Evolutionary conservation across 257 asterid species (phyloP), one percentile per base, ranked within the genome.

Genomic region (Scutellaria barbata): DNA sequence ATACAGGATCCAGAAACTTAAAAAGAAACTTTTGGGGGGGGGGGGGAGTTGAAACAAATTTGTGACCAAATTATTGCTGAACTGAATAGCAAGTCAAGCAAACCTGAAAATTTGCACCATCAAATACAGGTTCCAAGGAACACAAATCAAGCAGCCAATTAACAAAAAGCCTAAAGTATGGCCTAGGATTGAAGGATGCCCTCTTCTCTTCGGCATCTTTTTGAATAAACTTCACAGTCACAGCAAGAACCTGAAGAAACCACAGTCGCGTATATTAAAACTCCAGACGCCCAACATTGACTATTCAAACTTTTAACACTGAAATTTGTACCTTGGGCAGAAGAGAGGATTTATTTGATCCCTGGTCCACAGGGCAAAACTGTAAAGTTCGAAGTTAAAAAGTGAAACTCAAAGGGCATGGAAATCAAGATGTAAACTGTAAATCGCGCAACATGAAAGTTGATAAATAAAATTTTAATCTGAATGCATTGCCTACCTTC

Each of bases 81-180:
- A 56, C 41, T n/a, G 20, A 14, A 63, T n/a, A 40, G n/a, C 57
- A 42, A 11, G 60, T 45, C 52, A 63, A 64, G 48, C 71, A 59
- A 58, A 95, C 99, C 96, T 92, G 98, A 74, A 92, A 89, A 81
- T 95, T 92, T 67, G 96, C 90, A 73, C 99, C 99, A 70, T 92
- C 99, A 77, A 84, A 87, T 66, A 92, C 87, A 30, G 98, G 96
- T 8, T 95, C 99, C 86, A 95, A 78, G 56, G 92, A 85, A 80
- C 95, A 82, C 83, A 92, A 83, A 82, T 95, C 99, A 80, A 86
- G 81, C 76, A 92, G 70, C 99, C 99, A 95, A 76, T 95, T 89
- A 51, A 95, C 80, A 76, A 92, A 94, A 70, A 94, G 66, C 84
- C 98, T 88, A 82, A 91, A 94, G 83, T 85, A 94, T 13, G 98